Conservation (phyloP, 495 filamentous ascomycete genomes). For the Penicillium crystallinum region DNA sequence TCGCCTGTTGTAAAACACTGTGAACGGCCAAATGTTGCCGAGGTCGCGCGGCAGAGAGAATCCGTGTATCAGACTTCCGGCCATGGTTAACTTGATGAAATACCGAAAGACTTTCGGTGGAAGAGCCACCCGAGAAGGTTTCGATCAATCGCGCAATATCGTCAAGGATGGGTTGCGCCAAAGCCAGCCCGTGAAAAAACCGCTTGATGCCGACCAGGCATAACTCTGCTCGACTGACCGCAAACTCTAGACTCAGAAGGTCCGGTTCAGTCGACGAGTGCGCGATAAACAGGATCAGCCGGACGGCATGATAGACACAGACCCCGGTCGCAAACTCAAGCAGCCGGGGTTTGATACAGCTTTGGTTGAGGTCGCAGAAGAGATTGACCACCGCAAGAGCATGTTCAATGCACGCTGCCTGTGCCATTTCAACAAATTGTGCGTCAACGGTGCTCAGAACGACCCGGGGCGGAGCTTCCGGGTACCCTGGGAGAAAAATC, state of each 20-base stretch:
- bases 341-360: background rate
- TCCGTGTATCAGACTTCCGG: background rate
- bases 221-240: background rate
- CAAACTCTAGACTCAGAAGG: background rate
- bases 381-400: background rate
- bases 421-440: background rate
- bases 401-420: background rate
- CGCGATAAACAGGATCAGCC: background rate
- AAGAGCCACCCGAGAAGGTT: background rate
- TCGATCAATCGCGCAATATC: background rate
- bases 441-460: slow-evolving; percentile 1
- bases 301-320: background rate
- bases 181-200: background rate
- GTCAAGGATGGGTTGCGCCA: background rate
- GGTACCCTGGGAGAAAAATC: slow-evolving; percentile 16
- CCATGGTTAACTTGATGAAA: background rate
- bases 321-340: background rate
- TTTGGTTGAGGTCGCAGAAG: background rate
- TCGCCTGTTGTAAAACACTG: background rate
- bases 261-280: background rate
- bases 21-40: background rate
- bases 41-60: background rate
- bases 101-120: background rate
- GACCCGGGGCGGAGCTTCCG: slow-evolving; percentile 10
- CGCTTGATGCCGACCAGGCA: background rate